These are phyloP conservation scores for Penstemon barbatus DNA, from an alignment of 257 asterid genomes.

Conservation along the genomic window DNA sequence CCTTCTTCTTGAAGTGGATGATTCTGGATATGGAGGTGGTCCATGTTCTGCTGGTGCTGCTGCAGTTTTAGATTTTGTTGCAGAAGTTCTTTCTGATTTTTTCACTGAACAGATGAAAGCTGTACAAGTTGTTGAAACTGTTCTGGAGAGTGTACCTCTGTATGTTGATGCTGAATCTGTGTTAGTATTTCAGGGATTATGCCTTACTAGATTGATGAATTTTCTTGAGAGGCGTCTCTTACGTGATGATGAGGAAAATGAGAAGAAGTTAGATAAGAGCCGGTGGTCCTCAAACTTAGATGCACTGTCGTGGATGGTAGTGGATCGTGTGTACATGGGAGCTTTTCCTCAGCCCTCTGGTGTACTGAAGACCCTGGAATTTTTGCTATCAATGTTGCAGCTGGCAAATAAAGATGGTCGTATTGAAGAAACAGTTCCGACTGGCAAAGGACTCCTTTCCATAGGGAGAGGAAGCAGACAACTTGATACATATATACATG, in stretches of 20 bases:
- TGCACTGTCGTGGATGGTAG: constrained; percentile 85
- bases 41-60: constrained; percentile 98
- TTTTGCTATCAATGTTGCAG: constrained; percentile 91
- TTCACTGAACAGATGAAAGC: constrained; percentile 87
- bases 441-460: constrained; percentile 82
- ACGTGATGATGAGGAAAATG: constrained; percentile 94
- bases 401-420: constrained; percentile 98
- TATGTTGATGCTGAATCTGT: constrained; percentile 86
- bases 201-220: constrained; percentile 92
- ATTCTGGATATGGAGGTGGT: constrained; percentile 98
- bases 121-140: constrained; percentile 56
- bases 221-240: constrained; percentile 91
- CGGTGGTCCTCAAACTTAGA: constrained; percentile 91
- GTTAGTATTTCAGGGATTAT: constrained; percentile 89
- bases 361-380: constrained; percentile 86
- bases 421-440: constrained; percentile 80
- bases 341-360: constrained; percentile 91
- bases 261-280: constrained; percentile 80
- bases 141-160: constrained; percentile 82
- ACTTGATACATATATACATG: constrained; percentile 74
- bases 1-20: constrained; percentile 89
- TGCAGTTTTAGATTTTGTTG: constrained; percentile 87
- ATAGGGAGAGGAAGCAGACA: constrained; percentile 96
- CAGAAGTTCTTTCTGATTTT: constrained; percentile 88
- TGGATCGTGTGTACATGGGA: constrained; percentile 94